Evolutionary conservation across 139 green algal species (phyloP).

Genomic region (Eudorina sp.): DNA sequence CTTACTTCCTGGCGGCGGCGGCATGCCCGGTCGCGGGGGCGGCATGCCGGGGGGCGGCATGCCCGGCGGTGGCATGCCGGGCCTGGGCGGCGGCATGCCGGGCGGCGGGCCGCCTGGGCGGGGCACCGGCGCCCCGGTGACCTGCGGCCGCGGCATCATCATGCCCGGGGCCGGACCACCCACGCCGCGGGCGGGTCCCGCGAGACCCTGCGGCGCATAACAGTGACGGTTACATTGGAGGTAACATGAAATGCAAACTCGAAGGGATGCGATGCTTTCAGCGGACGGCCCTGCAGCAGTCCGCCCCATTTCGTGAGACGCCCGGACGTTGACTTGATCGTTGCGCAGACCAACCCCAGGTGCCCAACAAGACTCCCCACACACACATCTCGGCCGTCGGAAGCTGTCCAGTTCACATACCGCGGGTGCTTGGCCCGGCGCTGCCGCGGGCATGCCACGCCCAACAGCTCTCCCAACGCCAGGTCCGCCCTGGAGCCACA

Average conservation of each 20-base stretch:
- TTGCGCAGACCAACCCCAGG: no score
- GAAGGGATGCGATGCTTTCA: no score
- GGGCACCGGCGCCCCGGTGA: slow-evolving; percentile 73
- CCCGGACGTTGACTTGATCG: no score
- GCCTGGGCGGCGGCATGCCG: slow-evolving; percentile 55
- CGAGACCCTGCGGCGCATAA: slow-evolving; percentile 84
- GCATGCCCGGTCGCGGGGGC: slow-evolving; percentile 42
- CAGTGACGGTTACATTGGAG: no score
- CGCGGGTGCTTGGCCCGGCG: slow-evolving; percentile 82
- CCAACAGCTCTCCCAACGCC: slow-evolving; percentile 88
- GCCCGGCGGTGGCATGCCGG: slow-evolving; percentile 77
- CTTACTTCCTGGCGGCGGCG: slow-evolving; percentile 51
- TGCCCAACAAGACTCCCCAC: no score
- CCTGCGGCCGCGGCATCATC: slow-evolving; percentile 93
- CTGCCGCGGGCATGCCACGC: slow-evolving; percentile 81
- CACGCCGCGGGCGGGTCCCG: slow-evolving; percentile 88
- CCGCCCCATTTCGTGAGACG: no score
- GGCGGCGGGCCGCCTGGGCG: slow-evolving; percentile 57
- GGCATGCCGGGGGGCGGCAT: slow-evolving; percentile 48
- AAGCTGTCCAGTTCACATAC: no score
- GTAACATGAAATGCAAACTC: no score
- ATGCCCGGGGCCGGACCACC: slow-evolving; percentile 89
- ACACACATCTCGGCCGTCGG: no score
- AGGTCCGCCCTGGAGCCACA: slow-evolving; percentile 75
- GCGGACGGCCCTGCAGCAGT: no score